Conservation (phyloP, 148 eudicot genomes). For the Vaccinium myrtillus region DNA sequence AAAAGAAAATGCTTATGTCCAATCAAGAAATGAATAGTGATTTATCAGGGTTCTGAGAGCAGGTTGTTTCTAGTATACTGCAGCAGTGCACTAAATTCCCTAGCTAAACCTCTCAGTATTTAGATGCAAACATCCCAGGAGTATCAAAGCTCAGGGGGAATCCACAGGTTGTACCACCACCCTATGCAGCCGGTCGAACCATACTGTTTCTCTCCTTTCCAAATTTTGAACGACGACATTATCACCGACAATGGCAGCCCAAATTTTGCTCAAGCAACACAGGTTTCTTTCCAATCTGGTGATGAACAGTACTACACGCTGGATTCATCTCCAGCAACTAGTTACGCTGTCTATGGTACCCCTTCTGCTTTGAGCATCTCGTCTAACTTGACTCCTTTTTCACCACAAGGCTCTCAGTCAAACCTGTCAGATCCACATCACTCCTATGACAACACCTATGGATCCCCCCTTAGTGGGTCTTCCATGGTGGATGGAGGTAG, state of each 20-base stretch:
- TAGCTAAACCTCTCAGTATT: background rate
- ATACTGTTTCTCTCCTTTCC: conserved; percentile 35
- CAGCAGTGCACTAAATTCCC: background rate
- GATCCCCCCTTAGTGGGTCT: conserved; percentile 71
- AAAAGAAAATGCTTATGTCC: background rate
- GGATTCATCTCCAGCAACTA: conserved; percentile 58
- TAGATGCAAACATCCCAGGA: conserved; percentile 69
- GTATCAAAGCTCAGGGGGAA: conserved; percentile 29
- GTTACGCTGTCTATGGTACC: conserved; percentile 40
- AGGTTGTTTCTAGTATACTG: background rate
- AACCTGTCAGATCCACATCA: conserved; percentile 56
- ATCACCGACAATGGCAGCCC: conserved; percentile 29
- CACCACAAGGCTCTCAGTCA: conserved; percentile 73
- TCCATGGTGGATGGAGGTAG: conserved; percentile 53
- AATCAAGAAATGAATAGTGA: background rate
- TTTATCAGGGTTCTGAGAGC: background rate
- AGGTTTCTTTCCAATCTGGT: conserved; percentile 42
- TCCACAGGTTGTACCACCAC: conserved; percentile 43
- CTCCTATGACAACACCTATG: conserved; percentile 56
- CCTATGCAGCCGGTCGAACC: conserved; percentile 41
- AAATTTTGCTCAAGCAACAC: conserved; percentile 25
- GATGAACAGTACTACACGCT: conserved; percentile 61
- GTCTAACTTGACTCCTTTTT: conserved; percentile 57
- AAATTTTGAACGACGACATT: conserved; percentile 31
- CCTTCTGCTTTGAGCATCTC: conserved; percentile 64